Percentiles rank a stretch among this genome's conserved stretches.
phyloP scores from a whole-genome alignment of 73 alveolate genomes.

The Breviolum minutum region DNA sequence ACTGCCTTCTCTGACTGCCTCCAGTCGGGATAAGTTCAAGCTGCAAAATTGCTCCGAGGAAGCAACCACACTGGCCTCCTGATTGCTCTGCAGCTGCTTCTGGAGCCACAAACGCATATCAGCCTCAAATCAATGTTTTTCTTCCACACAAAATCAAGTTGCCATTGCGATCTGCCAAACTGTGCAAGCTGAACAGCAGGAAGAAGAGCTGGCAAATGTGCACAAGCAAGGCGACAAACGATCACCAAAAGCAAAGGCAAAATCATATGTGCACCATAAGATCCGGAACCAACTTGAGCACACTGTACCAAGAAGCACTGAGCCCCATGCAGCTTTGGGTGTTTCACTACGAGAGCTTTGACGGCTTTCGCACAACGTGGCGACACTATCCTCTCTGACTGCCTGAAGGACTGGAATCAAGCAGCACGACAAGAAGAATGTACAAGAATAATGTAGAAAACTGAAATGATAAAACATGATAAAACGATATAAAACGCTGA shows the following conservation, averaged over 20 bases:
- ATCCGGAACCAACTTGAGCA: no score
- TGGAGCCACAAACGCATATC: constrained; percentile 42
- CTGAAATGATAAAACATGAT: not conserved
- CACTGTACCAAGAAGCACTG: not conserved
- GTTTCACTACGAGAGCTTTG: constrained; percentile 29
- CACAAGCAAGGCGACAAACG: not conserved
- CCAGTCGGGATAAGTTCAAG: not conserved
- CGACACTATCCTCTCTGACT: constrained; percentile 62
- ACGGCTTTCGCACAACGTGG: constrained; percentile 44
- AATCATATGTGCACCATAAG: no score
- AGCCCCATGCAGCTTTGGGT: constrained; percentile 20
- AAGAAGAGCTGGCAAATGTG: no score
- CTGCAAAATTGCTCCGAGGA: no score
- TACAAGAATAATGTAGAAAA: no score
- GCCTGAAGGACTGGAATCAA: not conserved
- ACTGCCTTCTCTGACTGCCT: constrained; percentile 55
- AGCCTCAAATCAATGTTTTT: not conserved
- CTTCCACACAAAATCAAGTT: not conserved
- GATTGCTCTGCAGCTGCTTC: constrained; percentile 53
- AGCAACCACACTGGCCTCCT: not conserved
- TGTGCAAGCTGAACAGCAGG: no score
- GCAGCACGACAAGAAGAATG: not conserved
- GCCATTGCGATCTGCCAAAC: not conserved
- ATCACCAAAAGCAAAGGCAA: not conserved
- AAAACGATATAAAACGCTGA: no score